Evolutionary conservation across 2,329 filamentous ascomycete genomes (phyloP).

Genomic region (Pestalotiopsis sp.): DNA sequence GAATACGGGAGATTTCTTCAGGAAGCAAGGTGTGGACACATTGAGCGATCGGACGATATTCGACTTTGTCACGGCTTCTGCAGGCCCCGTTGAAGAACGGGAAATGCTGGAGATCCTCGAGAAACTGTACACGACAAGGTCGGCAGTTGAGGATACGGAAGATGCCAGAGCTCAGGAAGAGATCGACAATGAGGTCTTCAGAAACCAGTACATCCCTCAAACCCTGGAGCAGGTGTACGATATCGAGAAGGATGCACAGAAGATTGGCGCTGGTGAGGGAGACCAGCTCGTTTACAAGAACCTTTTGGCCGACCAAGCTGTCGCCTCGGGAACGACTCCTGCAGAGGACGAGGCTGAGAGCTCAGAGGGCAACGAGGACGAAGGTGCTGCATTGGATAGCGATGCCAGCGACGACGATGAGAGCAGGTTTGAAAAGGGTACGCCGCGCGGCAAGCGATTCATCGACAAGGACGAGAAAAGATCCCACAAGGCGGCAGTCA

Average conservation of each 20-base stretch:
- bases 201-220: slow-evolving; percentile 95
- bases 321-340: slow-evolving; percentile 37
- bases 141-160: slow-evolving; percentile 51
- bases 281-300: slow-evolving; percentile 83
- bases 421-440: slow-evolving; percentile 63
- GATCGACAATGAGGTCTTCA: slow-evolving; percentile 88
- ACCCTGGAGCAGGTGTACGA: slow-evolving; percentile 96
- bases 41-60: slow-evolving; percentile 81
- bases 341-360: slow-evolving; percentile 37
- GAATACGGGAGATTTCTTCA: slow-evolving; percentile 93
- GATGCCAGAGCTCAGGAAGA: slow-evolving; percentile 61
- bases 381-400: slow-evolving; percentile 48
- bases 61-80: slow-evolving; percentile 72
- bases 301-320: slow-evolving; percentile 73
- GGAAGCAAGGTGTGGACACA: slow-evolving; percentile 79
- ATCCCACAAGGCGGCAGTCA: slow-evolving; percentile 85
- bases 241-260: slow-evolving; percentile 85
- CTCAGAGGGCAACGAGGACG: slow-evolving; percentile 47
- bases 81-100: slow-evolving; percentile 63
- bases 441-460: slow-evolving; percentile 80
- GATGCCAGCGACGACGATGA: slow-evolving; percentile 48
- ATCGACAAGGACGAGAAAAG: slow-evolving; percentile 91
- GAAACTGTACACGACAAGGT: slow-evolving; percentile 63
- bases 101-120: slow-evolving; percentile 66
- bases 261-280: slow-evolving; percentile 72